These are phyloP conservation scores for Candida sp. DNA, from an alignment of 1,139 yeast species.

Conservation along the genomic window DNA sequence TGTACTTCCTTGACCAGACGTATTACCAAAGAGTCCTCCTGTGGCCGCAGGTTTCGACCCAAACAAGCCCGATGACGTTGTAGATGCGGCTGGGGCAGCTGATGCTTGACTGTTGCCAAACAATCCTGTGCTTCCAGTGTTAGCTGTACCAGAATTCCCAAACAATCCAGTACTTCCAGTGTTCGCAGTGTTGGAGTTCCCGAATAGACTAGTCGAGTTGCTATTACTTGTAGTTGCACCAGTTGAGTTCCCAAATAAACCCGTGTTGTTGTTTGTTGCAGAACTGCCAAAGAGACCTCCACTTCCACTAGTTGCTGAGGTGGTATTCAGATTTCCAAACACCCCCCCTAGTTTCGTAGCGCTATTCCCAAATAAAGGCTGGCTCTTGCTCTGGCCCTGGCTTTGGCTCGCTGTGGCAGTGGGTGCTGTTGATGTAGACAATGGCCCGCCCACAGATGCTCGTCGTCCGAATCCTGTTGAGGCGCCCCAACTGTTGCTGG, in stretches of 20 bases:
- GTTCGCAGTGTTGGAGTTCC: conserved; percentile 14
- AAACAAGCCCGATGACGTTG: background rate
- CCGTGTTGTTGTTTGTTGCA: background rate
- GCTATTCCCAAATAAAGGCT: conserved; percentile 18
- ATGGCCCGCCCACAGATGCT: conserved; percentile 18
- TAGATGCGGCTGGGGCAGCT: conserved; percentile 2
- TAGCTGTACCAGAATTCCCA: conserved; percentile 20
- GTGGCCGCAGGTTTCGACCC: background rate
- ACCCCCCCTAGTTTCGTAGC: conserved; percentile 12
- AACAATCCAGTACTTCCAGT: conserved; percentile 22
- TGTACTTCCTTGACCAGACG: conserved; percentile 7
- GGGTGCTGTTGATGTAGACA: conserved; percentile 12
- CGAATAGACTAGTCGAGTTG: conserved; percentile 3
- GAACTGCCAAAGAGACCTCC: conserved; percentile 13
- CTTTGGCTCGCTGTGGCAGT: conserved; percentile 1
- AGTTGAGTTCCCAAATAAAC: conserved; percentile 1
- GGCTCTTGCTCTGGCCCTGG: background rate
- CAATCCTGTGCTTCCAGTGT: conserved; percentile 10
- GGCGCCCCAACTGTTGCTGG: conserved; percentile 20
- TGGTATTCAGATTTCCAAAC: conserved; percentile 15
- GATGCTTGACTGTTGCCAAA: conserved; percentile 10
- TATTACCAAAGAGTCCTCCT: conserved; percentile 18
- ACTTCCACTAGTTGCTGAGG: conserved; percentile 6
- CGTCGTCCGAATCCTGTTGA: conserved; percentile 29
- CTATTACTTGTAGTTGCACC: background rate